phyloP scores from a whole-genome alignment of 768 basidiomycete genomes.

The Boletus vermiculosoides region DNA sequence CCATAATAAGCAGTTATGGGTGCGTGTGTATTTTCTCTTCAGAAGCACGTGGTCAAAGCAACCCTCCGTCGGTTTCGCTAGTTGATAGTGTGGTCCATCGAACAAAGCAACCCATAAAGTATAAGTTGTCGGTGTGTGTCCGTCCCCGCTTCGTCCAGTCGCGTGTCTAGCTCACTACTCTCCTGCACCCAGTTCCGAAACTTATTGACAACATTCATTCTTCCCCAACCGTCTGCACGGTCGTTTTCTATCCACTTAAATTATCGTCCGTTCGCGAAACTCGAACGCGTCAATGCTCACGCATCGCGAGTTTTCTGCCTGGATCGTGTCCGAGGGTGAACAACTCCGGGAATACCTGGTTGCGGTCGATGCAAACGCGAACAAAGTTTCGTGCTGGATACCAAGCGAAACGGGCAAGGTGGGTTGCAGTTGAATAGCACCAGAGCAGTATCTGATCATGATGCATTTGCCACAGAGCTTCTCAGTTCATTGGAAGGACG shows the following conservation, averaged over 20 bases:
- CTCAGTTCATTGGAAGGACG: constrained; percentile 63
- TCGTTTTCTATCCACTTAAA: background rate
- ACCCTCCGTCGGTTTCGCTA: background rate
- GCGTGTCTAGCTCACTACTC: background rate
- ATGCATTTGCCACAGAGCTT: constrained; percentile 44
- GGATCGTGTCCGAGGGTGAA: constrained; percentile 56
- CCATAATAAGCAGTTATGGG: constrained; percentile 17
- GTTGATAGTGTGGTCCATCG: background rate
- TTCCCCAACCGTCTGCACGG: background rate
- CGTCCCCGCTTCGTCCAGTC: background rate
- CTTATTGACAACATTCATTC: background rate
- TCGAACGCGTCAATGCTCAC: constrained; percentile 41
- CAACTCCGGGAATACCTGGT: constrained; percentile 56
- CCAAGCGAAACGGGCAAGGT: constrained; percentile 61
- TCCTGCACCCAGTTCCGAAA: background rate
- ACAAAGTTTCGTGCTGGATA: constrained; percentile 67
- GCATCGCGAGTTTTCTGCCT: constrained; percentile 65
- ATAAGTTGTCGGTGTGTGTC: background rate
- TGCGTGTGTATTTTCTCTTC: constrained; percentile 11
- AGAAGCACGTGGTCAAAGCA: constrained; percentile 11
- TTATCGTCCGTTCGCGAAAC: background rate
- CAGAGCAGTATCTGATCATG: constrained; percentile 2
- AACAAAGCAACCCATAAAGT: background rate
- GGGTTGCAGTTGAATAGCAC: background rate
- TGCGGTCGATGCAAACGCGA: constrained; percentile 41